A percentile compares a stretch with the other conserved stretches of the same genome.
phyloP scores from a whole-genome alignment of 2,329 filamentous ascomycete genomes.

The Achaetomium macrosporum region DNA sequence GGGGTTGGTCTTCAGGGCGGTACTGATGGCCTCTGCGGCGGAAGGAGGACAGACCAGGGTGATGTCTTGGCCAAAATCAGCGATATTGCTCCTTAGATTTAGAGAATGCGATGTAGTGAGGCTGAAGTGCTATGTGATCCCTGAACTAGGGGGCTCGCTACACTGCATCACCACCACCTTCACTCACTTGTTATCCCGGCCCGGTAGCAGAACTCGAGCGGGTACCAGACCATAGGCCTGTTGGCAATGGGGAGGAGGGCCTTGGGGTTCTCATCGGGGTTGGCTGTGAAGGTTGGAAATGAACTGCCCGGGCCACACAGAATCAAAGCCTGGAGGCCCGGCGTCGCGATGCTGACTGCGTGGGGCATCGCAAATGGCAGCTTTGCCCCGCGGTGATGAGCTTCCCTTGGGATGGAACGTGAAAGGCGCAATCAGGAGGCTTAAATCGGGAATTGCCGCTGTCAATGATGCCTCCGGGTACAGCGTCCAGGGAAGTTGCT shows the following conservation, averaged over 20 bases:
- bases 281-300: slow-evolving; percentile 76
- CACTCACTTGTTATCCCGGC: slow-evolving; percentile 64
- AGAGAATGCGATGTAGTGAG: neutral
- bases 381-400: slow-evolving; percentile 1
- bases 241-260: slow-evolving; percentile 78
- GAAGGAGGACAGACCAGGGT: slow-evolving; percentile 59
- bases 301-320: slow-evolving; percentile 78
- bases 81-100: neutral
- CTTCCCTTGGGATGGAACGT: neutral
- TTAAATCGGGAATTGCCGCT: too few relatives aligned
- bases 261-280: slow-evolving; percentile 74
- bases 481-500: too few relatives aligned
- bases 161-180: neutral
- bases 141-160: neutral
- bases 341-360: slow-evolving; percentile 64
- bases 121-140: neutral
- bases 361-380: slow-evolving; percentile 59
- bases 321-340: slow-evolving; percentile 76
- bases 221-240: slow-evolving; percentile 85
- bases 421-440: neutral
- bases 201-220: slow-evolving; percentile 77
- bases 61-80: slow-evolving; percentile 42
- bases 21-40: slow-evolving; percentile 60
- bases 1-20: slow-evolving; percentile 71
- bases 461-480: too few relatives aligned